Evolutionary conservation across 257 asterid genomes (phyloP), one percentile per base, ranked within the genome.

Genomic region (Solanum stenotomum): DNA sequence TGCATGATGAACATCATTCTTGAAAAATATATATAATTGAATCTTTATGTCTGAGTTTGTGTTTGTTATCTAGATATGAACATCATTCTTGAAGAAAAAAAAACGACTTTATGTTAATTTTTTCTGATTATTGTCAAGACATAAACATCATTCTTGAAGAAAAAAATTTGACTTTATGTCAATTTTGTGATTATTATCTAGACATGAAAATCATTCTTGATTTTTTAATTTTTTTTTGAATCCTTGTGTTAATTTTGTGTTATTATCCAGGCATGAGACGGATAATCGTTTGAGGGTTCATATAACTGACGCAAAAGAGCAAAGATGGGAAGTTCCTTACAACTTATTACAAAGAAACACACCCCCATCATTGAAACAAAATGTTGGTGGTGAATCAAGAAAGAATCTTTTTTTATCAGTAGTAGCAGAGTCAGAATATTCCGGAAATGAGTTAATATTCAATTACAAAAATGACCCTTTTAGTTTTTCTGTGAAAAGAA

Each of bases 401-500:
- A 81, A 81, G 18, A 9, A 46, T 1, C 3, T 85, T 34, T 25
- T 44, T 3, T 18, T 11, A 63, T 23, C 70, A 0, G 15, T 61
- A 59, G 10, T 2, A 35, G 49, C 46, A 2, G 25, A 12, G 4
- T 16, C 49, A 71, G 52, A 71, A 65, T 70, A 67, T 44, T 25
- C 37, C 0, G 85, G 68, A 0, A 40, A 4, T 68, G 86, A 79
- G 14, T 84, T 49, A 37, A 81, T 71, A 84, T 85, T 88, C 71
- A 70, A 82, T 4, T 85, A 87, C 52, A 86, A 89, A 75, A 40
- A 34, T 85, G 82, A 88, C 81, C 94, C 93, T 2, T 92, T 92
- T n/a, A 91, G 91, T 52, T 92, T 92, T 87, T 84, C 79, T 42
- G 87, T 92, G 75, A 81, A 38, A 29, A 92, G 94, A 11, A 86